Conservation (phyloP, 176 grass and related monocot species). For the Bolboschoenus planiculmis region DNA sequence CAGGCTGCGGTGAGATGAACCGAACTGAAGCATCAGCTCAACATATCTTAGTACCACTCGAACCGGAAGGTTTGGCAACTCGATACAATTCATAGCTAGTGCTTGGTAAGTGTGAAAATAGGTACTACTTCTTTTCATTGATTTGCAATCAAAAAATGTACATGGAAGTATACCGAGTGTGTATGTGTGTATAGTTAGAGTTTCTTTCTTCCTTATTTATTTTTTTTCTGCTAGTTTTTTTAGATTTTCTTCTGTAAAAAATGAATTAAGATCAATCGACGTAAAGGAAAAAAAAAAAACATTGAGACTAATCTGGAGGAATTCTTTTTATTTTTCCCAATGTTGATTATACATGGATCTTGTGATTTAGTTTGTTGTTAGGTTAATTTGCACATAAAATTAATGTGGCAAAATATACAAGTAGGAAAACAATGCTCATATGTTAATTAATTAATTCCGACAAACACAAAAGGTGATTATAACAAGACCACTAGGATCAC, state of each 20-base stretch:
- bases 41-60: conserved; percentile 39
- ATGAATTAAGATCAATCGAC: neutral
- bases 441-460: neutral
- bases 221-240: neutral
- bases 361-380: neutral
- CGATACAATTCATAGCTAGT: conserved; percentile 40
- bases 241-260: neutral
- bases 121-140: neutral
- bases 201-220: neutral
- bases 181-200: conserved; percentile 7
- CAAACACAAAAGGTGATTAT: neutral
- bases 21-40: conserved; percentile 1
- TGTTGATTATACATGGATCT: neutral
- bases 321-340: neutral
- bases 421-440: neutral
- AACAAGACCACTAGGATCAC: neutral
- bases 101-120: conserved; percentile 7
- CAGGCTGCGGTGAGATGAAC: conserved; percentile 33
- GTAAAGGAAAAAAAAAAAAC: neutral
- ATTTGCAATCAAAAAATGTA: conserved; percentile 19
- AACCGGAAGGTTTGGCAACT: conserved; percentile 61
- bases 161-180: neutral
- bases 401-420: neutral
- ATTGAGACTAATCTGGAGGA: neutral
- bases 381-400: neutral